Percentiles rank a stretch among this genome's conserved stretches.
Conservation (phyloP, 495 filamentous ascomycete species). For the Terfezia claveryi region DNA sequence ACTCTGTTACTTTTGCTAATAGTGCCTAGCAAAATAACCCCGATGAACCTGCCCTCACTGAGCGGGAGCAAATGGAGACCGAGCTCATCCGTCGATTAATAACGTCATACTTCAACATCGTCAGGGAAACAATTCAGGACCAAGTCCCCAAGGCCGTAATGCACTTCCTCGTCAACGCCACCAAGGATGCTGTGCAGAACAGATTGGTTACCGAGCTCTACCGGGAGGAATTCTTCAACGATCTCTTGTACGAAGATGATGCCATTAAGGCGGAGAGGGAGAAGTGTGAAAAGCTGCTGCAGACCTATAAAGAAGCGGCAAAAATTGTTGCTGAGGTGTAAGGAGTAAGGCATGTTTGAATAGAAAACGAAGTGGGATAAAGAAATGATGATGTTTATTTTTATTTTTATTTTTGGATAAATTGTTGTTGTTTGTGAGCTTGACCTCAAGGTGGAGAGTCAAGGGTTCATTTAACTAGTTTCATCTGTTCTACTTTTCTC, state of each 20-base stretch:
- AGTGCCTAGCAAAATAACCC: conserved; percentile 24
- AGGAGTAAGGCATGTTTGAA: neutral
- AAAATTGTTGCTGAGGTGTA: conserved; percentile 88
- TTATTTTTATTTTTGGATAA: no score
- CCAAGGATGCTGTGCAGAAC: conserved; percentile 94
- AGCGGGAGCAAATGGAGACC: conserved; percentile 88
- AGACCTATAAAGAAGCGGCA: conserved; percentile 87
- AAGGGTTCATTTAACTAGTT: no score
- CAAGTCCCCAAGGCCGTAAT: conserved; percentile 97
- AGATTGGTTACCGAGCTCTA: conserved; percentile 88
- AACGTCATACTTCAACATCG: conserved; percentile 95
- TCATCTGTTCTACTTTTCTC: no score
- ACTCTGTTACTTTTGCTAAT: conserved; percentile 9
- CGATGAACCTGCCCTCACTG: conserved; percentile 65
- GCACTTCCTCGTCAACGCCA: conserved; percentile 95
- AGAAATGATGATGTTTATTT: no score
- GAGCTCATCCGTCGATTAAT: conserved; percentile 92
- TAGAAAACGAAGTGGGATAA: no score
- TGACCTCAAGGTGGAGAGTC: no score
- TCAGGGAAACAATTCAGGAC: conserved; percentile 88
- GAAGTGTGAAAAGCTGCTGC: conserved; percentile 87
- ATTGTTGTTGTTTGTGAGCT: no score
- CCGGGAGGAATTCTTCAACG: conserved; percentile 77
- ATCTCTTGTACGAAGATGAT: conserved; percentile 92
- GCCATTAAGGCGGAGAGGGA: conserved; percentile 89